Percentiles rank a stretch among this genome's conserved stretches.
phyloP scores from a whole-genome alignment of 192 early-diverging fungal species.

The Coemansia sp. region DNA sequence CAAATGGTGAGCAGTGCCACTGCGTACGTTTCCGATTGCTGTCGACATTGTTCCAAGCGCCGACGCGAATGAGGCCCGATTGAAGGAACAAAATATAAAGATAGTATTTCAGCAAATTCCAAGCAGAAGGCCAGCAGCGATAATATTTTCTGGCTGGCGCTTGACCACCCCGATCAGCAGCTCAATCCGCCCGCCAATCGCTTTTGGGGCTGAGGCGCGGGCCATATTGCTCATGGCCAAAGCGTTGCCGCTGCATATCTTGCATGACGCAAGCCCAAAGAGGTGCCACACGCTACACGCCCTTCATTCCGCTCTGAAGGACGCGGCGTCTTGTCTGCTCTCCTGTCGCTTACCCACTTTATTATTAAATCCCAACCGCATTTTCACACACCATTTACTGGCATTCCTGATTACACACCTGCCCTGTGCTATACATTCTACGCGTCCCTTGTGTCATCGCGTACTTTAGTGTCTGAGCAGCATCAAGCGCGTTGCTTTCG shows the following conservation, averaged over 20 bases:
- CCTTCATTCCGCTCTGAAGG: too few relatives aligned
- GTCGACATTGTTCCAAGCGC: slow-evolving; percentile 45
- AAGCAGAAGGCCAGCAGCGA: neutral
- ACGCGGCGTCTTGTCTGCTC: too few relatives aligned
- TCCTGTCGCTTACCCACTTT: too few relatives aligned
- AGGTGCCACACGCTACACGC: neutral
- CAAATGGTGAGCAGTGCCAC: neutral
- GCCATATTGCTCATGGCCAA: neutral
- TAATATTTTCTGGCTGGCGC: neutral
- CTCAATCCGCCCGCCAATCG: neutral
- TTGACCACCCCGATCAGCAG: slow-evolving; percentile 2
- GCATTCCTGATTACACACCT: too few relatives aligned
- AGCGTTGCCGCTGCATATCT: neutral
- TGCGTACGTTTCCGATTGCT: slow-evolving; percentile 47
- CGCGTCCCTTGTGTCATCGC: neutral
- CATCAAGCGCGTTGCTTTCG: neutral
- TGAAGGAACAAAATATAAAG: neutral
- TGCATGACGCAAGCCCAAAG: slow-evolving; percentile 2
- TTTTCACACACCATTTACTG: too few relatives aligned
- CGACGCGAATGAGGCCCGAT: neutral
- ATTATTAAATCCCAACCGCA: too few relatives aligned
- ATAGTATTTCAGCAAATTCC: neutral
- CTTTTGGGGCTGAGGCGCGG: neutral
- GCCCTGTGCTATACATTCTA: too few relatives aligned
- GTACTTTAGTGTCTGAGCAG: too few relatives aligned